A percentile compares a stretch with the other conserved stretches of the same genome.
Conservation (phyloP, 768 basidiomycete species). For the Mrakia gelida region DNA sequence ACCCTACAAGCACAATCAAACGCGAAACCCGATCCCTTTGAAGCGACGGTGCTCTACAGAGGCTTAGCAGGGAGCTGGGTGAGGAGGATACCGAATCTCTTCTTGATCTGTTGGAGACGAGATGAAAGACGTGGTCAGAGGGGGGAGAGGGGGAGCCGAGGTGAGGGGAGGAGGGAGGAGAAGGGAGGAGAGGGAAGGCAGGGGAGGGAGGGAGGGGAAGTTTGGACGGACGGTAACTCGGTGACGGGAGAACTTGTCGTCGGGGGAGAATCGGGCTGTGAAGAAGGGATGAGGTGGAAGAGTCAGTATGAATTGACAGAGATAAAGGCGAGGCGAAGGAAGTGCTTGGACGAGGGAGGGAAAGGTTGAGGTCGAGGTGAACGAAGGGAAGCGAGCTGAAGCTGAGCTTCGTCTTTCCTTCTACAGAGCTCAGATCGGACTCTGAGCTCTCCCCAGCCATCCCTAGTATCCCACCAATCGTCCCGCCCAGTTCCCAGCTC, state of each 20-base stretch:
- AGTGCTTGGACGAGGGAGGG: neutral
- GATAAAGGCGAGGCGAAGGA: neutral
- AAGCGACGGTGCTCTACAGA: slow-evolving; percentile 52
- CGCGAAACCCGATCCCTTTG: neutral
- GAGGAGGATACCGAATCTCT: slow-evolving; percentile 67
- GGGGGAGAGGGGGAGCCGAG: neutral
- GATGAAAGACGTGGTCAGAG: neutral
- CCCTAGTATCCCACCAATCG: neutral
- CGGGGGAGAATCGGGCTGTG: slow-evolving; percentile 92
- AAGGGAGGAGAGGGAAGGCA: neutral
- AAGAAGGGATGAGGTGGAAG: neutral
- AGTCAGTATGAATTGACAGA: neutral
- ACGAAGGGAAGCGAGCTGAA: neutral
- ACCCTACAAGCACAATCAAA: too few relatives aligned
- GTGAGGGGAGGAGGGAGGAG: neutral
- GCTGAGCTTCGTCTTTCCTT: neutral
- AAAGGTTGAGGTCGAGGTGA: neutral
- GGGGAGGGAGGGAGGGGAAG: neutral
- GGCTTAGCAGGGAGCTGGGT: slow-evolving; percentile 88
- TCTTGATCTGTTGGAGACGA: slow-evolving; percentile 30
- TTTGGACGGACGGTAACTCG: slow-evolving; percentile 61
- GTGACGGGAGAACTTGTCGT: slow-evolving; percentile 98
- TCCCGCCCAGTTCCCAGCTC: neutral
- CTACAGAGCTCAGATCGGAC: neutral
- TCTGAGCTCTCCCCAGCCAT: neutral